A percentile compares a stretch with the other conserved stretches of the same genome.
These are phyloP conservation scores for Aspergillus sp. DNA, from an alignment of 2,329 filamentous ascomycete genomes.

Conservation along the genomic window DNA sequence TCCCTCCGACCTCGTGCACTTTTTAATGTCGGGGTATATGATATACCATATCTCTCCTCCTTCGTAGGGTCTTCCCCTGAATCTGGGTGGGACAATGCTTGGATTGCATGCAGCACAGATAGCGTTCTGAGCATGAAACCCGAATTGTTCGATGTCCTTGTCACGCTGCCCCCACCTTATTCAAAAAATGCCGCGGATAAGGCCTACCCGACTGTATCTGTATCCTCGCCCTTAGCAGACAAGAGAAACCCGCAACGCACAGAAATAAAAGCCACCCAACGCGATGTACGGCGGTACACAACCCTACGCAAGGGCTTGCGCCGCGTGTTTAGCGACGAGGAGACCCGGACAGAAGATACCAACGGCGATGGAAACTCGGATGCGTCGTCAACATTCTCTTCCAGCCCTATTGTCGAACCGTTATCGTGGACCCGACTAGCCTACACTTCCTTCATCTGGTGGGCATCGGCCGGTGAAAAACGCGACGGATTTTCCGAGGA, in stretches of 20 bases:
- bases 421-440: constrained; percentile 60
- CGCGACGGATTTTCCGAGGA: constrained; percentile 56
- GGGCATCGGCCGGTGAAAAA: constrained; percentile 64
- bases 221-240: constrained; percentile 56
- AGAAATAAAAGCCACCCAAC: constrained; percentile 77
- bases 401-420: constrained; percentile 53
- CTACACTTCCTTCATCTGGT: constrained; percentile 66
- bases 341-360: constrained; percentile 26
- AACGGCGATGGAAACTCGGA: constrained; percentile 39
- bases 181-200: constrained; percentile 58
- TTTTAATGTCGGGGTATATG: constrained; percentile 92
- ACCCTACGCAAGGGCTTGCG: constrained; percentile 64
- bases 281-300: constrained; percentile 79
- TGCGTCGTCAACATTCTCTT: constrained; percentile 42
- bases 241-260: constrained; percentile 33
- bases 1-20: constrained; percentile 71
- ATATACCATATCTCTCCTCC: constrained; percentile 76
- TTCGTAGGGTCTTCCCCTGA: constrained; percentile 52
- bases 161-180: constrained; percentile 71
- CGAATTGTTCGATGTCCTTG: constrained; percentile 82
- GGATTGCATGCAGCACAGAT: constrained; percentile 95
- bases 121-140: constrained; percentile 86
- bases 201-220: constrained; percentile 75
- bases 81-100: constrained; percentile 56
- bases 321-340: constrained; percentile 26